A percentile compares a stretch with the other conserved stretches of the same genome.
These are phyloP conservation scores for Hippophae rhamnoides DNA, from an alignment of 306 rosid genomes.

Conservation along the genomic window DNA sequence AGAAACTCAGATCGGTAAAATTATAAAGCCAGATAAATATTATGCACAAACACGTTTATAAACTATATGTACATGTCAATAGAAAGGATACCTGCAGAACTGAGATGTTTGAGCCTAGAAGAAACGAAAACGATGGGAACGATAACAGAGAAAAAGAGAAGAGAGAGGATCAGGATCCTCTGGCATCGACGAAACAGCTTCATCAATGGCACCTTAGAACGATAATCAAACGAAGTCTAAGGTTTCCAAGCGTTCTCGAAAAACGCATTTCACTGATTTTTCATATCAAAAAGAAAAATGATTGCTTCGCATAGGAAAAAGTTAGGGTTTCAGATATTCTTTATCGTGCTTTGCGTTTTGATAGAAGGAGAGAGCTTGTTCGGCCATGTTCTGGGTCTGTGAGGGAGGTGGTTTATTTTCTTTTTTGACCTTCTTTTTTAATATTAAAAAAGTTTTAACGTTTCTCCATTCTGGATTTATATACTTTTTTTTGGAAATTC, in stretches of 20 bases:
- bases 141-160: constrained; percentile 67
- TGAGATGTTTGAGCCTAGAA: constrained; percentile 34
- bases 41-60: neutral
- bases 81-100: constrained; percentile 33
- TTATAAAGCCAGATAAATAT: neutral
- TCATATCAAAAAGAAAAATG: constrained; percentile 33
- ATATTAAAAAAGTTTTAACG: neutral
- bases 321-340: constrained; percentile 49
- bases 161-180: constrained; percentile 86
- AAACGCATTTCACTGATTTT: constrained; percentile 43
- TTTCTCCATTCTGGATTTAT: neutral
- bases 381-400: constrained; percentile 50
- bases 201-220: constrained; percentile 39
- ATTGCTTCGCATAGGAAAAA: constrained; percentile 40
- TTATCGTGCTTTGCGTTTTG: constrained; percentile 2
- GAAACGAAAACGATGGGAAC: constrained; percentile 73
- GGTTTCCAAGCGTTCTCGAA: constrained; percentile 18
- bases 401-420: constrained; percentile 4
- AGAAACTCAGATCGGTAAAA: neutral
- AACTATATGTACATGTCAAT: neutral
- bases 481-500: neutral
- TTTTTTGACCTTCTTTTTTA: neutral
- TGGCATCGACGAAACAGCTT: constrained; percentile 60
- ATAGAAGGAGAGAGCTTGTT: constrained; percentile 22
- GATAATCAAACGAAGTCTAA: constrained; percentile 12